phyloP scores from a whole-genome alignment of 345 rosid genomes.

The Moricandia arvensis region DNA sequence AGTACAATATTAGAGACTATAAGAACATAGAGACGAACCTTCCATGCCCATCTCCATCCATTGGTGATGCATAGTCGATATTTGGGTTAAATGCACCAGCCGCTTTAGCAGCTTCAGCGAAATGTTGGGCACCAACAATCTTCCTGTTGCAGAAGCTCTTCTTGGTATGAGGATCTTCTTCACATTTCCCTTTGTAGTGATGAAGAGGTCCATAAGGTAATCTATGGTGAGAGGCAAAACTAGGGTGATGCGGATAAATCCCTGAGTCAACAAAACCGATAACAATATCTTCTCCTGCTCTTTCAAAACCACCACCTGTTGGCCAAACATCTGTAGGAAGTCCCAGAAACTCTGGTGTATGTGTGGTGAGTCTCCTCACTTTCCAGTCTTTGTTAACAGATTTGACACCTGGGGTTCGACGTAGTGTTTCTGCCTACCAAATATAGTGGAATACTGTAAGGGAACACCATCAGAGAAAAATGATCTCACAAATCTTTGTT shows the following conservation, averaged over 20 bases:
- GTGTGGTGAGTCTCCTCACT: slow-evolving; percentile 92
- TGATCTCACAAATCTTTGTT: slow-evolving; percentile 28
- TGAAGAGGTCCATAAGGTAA: slow-evolving; percentile 84
- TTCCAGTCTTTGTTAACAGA: slow-evolving; percentile 96
- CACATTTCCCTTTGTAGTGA: slow-evolving; percentile 90
- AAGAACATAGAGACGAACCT: slow-evolving; percentile 49
- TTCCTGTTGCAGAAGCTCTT: slow-evolving; percentile 85
- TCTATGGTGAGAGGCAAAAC: slow-evolving; percentile 64
- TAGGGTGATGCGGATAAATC: slow-evolving; percentile 89
- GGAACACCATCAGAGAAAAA: slow-evolving; percentile 22
- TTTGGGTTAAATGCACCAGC: slow-evolving; percentile 87
- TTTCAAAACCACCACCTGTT: slow-evolving; percentile 91
- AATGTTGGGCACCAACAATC: slow-evolving; percentile 97
- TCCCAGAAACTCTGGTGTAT: slow-evolving; percentile 97
- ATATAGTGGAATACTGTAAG: slow-evolving; percentile 47
- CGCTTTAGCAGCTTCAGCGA: slow-evolving; percentile 96
- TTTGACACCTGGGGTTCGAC: slow-evolving; percentile 72
- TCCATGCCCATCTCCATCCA: slow-evolving; percentile 99
- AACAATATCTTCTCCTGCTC: slow-evolving; percentile 94
- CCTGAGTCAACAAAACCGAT: slow-evolving; percentile 98
- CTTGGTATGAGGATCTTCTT: slow-evolving; percentile 76
- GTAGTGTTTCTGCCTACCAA: slow-evolving; percentile 85
- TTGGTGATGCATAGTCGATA: slow-evolving; percentile 85
- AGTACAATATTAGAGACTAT: background rate
- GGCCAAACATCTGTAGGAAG: slow-evolving; percentile 99